A percentile compares a stretch with the other conserved stretches of the same genome.
These are phyloP conservation scores for Aspergillus bridgeri DNA, from an alignment of 495 filamentous ascomycete species.

Conservation along the genomic window DNA sequence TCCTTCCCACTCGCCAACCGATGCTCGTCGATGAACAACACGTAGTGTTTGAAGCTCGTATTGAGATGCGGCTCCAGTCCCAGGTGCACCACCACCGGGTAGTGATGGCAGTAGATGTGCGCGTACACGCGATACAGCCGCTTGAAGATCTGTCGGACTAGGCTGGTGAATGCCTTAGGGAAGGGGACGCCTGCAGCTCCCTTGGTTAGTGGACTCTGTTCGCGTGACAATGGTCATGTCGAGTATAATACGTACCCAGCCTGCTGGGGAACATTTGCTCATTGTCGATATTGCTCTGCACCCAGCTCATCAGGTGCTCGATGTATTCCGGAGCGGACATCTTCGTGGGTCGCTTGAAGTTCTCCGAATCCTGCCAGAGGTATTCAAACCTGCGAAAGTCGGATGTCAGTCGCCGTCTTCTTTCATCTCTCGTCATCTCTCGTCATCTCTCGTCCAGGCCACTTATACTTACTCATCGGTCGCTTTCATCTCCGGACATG, in stretches of 20 bases:
- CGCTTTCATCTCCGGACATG: slow-evolving; percentile 98
- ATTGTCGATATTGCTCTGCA: slow-evolving; percentile 92
- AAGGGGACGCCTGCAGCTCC: slow-evolving; percentile 74
- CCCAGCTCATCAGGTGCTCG: slow-evolving; percentile 96
- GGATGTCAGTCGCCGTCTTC: slow-evolving; percentile 5
- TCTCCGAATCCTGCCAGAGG: slow-evolving; percentile 93
- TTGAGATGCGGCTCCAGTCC: slow-evolving; percentile 97
- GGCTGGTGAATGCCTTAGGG: slow-evolving; percentile 82
- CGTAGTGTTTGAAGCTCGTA: slow-evolving; percentile 99
- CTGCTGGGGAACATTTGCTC: slow-evolving; percentile 90
- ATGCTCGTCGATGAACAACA: slow-evolving; percentile 94
- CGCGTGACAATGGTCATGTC: background rate
- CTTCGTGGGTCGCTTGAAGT: slow-evolving; percentile 93
- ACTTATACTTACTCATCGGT: slow-evolving; percentile 88
- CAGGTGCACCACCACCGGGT: slow-evolving; percentile 91
- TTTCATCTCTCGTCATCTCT: too few species aligned
- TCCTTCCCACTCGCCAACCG: slow-evolving; percentile 86
- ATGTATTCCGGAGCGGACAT: slow-evolving; percentile 97
- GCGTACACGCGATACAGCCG: slow-evolving; percentile 97
- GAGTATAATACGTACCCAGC: slow-evolving; percentile 57
- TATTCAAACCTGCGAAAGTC: slow-evolving; percentile 78
- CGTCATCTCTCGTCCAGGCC: slow-evolving; percentile 15
- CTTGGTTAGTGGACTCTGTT: slow-evolving; percentile 9
- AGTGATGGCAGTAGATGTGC: slow-evolving; percentile 99
- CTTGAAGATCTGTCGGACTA: slow-evolving; percentile 94